These are phyloP conservation scores for Proliferodiscus dingleyae DNA, from an alignment of 2,329 filamentous ascomycete species.

Conservation along the genomic window DNA sequence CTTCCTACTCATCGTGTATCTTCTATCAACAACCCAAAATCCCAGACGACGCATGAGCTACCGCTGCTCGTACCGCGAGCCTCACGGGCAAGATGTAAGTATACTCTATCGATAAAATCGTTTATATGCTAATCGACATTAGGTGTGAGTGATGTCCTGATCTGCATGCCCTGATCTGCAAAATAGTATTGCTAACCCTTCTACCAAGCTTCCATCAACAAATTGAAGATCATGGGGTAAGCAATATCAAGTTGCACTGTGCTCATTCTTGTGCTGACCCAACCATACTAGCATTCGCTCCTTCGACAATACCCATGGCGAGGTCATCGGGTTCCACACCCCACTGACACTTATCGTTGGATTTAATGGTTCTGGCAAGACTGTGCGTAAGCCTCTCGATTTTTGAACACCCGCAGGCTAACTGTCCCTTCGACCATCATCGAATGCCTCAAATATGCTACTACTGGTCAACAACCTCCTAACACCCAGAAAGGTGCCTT, in stretches of 20 bases:
- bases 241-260: neutral
- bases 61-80: neutral
- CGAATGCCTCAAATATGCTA: conserved; percentile 96
- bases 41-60: neutral
- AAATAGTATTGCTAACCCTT: conserved; percentile 7
- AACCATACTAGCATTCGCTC: conserved; percentile 60
- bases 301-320: conserved; percentile 69
- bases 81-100: conserved; percentile 9
- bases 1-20: neutral
- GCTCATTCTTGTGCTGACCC: neutral
- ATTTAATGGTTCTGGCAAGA: conserved; percentile 96
- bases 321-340: conserved; percentile 82
- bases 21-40: neutral
- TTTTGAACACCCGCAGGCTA: conserved; percentile 1
- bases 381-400: conserved; percentile 40
- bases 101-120: neutral
- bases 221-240: conserved; percentile 76
- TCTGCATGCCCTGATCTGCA: neutral
- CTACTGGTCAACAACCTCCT: conserved; percentile 86
- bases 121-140: conserved; percentile 1
- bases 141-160: conserved; percentile 16
- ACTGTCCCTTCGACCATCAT: conserved; percentile 70
- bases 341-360: conserved; percentile 95
- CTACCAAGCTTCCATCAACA: conserved; percentile 75
- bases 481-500: conserved; percentile 89